A percentile compares a stretch with the other conserved stretches of the same genome.
These are phyloP conservation scores for Fusarium zealandicum DNA, from an alignment of 2,329 filamentous ascomycete genomes.

Conservation along the genomic window DNA sequence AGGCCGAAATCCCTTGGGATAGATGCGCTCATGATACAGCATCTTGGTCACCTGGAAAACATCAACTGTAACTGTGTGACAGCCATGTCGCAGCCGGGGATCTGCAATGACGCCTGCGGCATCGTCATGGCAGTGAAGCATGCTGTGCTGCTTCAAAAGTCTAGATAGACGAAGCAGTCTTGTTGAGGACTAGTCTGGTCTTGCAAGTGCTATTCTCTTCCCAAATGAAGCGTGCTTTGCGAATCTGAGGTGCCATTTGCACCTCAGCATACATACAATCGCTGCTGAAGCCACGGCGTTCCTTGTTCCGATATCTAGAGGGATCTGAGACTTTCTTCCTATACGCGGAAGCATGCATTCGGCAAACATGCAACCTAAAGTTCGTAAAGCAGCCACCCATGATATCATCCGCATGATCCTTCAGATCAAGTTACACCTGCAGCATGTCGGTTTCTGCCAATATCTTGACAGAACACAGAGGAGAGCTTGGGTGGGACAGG, in stretches of 20 bases:
- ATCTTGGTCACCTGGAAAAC: slow-evolving; percentile 24
- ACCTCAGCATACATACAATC: slow-evolving; percentile 7
- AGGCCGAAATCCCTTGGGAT: slow-evolving; percentile 11
- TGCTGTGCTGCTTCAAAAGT: slow-evolving; percentile 16
- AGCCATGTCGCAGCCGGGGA: slow-evolving; percentile 31
- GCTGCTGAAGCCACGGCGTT: slow-evolving; percentile 17
- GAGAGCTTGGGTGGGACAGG: slow-evolving; percentile 3
- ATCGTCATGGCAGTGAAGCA: slow-evolving; percentile 19
- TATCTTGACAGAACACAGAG: slow-evolving; percentile 17
- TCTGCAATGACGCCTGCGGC: slow-evolving; percentile 26
- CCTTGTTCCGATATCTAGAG: slow-evolving; percentile 8
- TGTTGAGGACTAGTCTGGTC: slow-evolving; percentile 31
- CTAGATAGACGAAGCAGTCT: slow-evolving; percentile 16
- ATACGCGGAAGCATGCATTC: slow-evolving; percentile 30
- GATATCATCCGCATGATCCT: slow-evolving; percentile 34
- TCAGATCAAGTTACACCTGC: slow-evolving; percentile 36
- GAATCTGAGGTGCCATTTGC: slow-evolving; percentile 22
- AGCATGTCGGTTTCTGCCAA: slow-evolving; percentile 2
- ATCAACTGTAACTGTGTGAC: slow-evolving; percentile 33
- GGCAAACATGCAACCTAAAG: slow-evolving; percentile 28
- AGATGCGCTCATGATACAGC: slow-evolving; percentile 13
- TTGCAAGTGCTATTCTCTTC: slow-evolving; percentile 37
- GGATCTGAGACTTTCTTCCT: slow-evolving; percentile 29
- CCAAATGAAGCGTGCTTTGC: slow-evolving; percentile 37
- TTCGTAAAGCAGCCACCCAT: slow-evolving; percentile 29